These are phyloP conservation scores for Lachnellula willkommii DNA, from an alignment of 2,329 filamentous ascomycete species.

Conservation along the genomic window DNA sequence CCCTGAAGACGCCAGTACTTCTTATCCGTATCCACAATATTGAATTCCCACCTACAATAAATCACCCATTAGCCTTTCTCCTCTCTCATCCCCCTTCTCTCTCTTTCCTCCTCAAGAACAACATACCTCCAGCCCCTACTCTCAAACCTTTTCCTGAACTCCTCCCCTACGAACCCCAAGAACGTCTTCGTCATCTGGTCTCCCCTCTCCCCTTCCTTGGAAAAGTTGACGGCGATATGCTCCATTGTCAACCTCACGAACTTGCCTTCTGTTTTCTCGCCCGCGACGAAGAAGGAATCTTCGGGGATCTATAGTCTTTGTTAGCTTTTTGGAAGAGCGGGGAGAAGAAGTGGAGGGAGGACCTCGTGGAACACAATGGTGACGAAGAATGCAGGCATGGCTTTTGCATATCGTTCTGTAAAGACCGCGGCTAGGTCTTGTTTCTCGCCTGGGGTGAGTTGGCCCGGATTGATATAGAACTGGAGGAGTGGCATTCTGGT, in stretches of 20 bases:
- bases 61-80: neutral
- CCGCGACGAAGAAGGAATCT: slow-evolving; percentile 14
- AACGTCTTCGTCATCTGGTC: slow-evolving; percentile 2
- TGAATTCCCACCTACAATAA: slow-evolving; percentile 17
- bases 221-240: slow-evolving; percentile 19
- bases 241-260: slow-evolving; percentile 19
- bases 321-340: neutral
- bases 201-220: neutral
- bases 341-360: neutral
- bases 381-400: slow-evolving; percentile 20
- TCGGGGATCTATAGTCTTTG: slow-evolving; percentile 2
- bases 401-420: slow-evolving; percentile 10
- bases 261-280: slow-evolving; percentile 12
- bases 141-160: slow-evolving; percentile 17
- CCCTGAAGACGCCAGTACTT: slow-evolving; percentile 19
- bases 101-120: neutral
- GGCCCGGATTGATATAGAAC: slow-evolving; percentile 14
- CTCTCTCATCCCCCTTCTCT: neutral
- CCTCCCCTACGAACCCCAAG: slow-evolving; percentile 11
- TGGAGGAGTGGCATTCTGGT: slow-evolving; percentile 18
- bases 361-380: slow-evolving; percentile 20
- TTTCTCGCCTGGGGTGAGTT: slow-evolving; percentile 15
- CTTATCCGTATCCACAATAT: slow-evolving; percentile 11
- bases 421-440: slow-evolving; percentile 11
- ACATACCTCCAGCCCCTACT: slow-evolving; percentile 20